phyloP scores from a whole-genome alignment of 1,284 basidiomycete species.

The Apiotrichum brassicae region DNA sequence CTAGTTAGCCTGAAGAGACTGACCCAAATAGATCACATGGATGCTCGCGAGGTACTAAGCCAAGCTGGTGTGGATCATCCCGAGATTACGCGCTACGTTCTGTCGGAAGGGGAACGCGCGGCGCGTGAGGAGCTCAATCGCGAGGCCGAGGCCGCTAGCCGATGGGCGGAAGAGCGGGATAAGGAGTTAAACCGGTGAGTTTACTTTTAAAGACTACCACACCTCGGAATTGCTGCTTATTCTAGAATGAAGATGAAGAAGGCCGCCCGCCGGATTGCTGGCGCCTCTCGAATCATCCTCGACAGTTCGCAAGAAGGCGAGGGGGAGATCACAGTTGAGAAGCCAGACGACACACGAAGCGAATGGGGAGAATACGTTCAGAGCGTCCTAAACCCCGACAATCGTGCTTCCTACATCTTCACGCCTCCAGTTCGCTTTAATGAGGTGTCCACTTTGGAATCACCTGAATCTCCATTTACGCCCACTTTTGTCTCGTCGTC shows the following conservation, averaged over 20 bases:
- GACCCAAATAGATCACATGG: slow-evolving; percentile 34
- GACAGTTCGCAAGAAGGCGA: neutral
- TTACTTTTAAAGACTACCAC: neutral
- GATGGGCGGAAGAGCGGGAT: slow-evolving; percentile 4
- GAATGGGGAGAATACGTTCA: slow-evolving; percentile 5
- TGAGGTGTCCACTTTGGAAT: no score
- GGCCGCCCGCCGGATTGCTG: neutral
- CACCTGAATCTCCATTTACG: no score
- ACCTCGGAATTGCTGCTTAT: neutral
- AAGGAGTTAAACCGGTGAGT: slow-evolving; percentile 6
- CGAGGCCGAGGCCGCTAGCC: neutral
- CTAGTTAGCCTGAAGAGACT: no score
- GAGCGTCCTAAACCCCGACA: neutral
- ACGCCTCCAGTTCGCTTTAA: neutral
- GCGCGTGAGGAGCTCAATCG: slow-evolving; percentile 6
- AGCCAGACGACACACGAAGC: neutral
- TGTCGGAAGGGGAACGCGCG: neutral
- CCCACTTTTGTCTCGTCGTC: neutral
- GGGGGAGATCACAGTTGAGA: neutral
- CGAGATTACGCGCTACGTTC: neutral
- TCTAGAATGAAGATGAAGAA: slow-evolving; percentile 5
- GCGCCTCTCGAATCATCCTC: neutral
- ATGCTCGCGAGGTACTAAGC: slow-evolving; percentile 32
- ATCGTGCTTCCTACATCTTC: neutral
- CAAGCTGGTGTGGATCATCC: neutral